phyloP scores from a whole-genome alignment of 768 basidiomycete species.

The Brasilioporus rufonigricans region DNA sequence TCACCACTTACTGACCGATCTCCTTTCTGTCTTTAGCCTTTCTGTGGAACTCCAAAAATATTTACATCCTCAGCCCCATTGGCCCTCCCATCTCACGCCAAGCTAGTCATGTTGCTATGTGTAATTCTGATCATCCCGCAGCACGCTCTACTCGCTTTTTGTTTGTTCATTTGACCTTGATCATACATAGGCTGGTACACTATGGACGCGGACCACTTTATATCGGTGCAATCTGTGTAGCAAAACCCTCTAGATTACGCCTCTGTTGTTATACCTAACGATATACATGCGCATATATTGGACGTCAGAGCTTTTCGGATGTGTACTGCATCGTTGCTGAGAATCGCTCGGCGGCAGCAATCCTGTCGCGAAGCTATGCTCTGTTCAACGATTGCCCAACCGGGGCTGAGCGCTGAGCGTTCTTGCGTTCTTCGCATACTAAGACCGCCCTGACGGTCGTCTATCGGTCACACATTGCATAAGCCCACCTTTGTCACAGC shows the following conservation, averaged over 20 bases:
- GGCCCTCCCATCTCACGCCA: neutral
- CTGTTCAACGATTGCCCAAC: too few species aligned
- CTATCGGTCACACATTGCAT: too few species aligned
- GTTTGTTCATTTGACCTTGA: neutral
- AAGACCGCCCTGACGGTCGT: too few species aligned
- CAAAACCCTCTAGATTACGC: neutral
- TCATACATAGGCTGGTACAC: neutral
- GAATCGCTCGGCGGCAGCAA: too few species aligned
- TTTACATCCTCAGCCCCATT: neutral
- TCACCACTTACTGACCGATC: slow-evolving; percentile 11
- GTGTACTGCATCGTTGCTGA: neutral
- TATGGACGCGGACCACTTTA: slow-evolving; percentile 14
- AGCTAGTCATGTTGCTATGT: neutral
- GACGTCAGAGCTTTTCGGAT: neutral
- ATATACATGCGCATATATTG: neutral
- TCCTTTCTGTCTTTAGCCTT: slow-evolving; percentile 2
- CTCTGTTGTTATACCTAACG: slow-evolving; percentile 11
- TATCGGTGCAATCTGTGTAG: slow-evolving; percentile 6
- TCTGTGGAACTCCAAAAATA: neutral
- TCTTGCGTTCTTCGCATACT: too few species aligned
- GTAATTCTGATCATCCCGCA: neutral
- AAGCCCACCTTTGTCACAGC: too few species aligned
- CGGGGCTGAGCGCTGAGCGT: too few species aligned
- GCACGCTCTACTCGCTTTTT: neutral
- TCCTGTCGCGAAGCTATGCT: too few species aligned